Base-by-base conservation (phyloP, 2,329 filamentous ascomycete species). In the Ceratocystis cacaofunesta region DNA sequence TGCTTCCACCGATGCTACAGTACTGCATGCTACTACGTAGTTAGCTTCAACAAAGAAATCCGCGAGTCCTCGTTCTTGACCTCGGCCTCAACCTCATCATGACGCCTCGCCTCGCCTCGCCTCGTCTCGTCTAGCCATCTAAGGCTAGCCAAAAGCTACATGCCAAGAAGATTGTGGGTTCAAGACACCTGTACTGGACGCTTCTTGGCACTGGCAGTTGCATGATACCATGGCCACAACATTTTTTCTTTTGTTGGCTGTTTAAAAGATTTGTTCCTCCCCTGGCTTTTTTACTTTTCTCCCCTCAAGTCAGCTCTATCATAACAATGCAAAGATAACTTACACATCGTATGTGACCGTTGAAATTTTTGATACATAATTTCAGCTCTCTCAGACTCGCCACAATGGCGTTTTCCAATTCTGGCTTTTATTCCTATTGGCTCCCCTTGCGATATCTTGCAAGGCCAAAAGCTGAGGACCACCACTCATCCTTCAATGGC, bases 331-430 rank as follows among this genome's bases (percentile, higher is more conserved):
- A 41, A 41, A 41, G 10, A 41, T 41, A 41, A 41, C 36, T 12
- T 41, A 15, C 36, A 41, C 36, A 17, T 57, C 22, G 3, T 57
- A 12, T 30, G 12, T 57, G 52, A 2, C 15, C 7, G 7, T 25
- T 22, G 22, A 22, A 52, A 28, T 25, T 36, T 66, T 67, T 76
- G 72, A 61, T 8, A 44, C 30, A 58, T 36, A 36, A 32, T 36
- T 58, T 58, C 28, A 58, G 55, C 55, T 58, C 55, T 32, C 12
- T 2, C n/a, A 17, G 55, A 36, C 55, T 58, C 32, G 55, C 12
- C 55, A 58, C 55, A 58, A 32, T n/a, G 30, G 55, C 55, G 55
- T n/a, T 58, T 58, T 36, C 30, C 32, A 17, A 7, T 7, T 17
- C 32, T 55, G 22, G 48, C 8, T 28, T 17, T 36, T 58, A 28